A percentile compares a stretch with the other conserved stretches of the same genome.
These are phyloP conservation scores for Anthostomella pinea DNA, from an alignment of 2,329 filamentous ascomycete species.

Conservation along the genomic window DNA sequence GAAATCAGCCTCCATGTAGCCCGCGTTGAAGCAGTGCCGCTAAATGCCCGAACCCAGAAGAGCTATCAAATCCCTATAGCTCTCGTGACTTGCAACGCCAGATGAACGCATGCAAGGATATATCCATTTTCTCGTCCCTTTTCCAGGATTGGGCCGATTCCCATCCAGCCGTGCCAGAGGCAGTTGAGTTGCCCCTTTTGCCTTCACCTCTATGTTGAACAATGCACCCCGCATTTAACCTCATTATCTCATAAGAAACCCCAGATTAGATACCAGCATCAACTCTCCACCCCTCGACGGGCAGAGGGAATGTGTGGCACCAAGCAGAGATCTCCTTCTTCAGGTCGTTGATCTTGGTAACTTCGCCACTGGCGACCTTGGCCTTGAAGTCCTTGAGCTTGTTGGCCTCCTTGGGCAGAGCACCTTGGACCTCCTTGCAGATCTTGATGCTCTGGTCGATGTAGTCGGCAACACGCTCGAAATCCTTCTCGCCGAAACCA, in stretches of 20 bases:
- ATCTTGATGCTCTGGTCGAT: slow-evolving; percentile 88
- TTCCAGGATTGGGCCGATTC: slow-evolving; percentile 21
- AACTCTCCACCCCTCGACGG: slow-evolving; percentile 69
- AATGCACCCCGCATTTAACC: slow-evolving; percentile 15
- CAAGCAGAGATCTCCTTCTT: slow-evolving; percentile 87
- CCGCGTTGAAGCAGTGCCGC: slow-evolving; percentile 41
- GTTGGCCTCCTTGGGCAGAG: slow-evolving; percentile 93
- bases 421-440: slow-evolving; percentile 80
- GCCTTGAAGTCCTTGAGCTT: slow-evolving; percentile 99
- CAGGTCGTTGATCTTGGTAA: slow-evolving; percentile 78
- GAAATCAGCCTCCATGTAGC: slow-evolving; percentile 19
- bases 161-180: slow-evolving; percentile 24
- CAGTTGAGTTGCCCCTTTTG: slow-evolving; percentile 32
- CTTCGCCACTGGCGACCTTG: slow-evolving; percentile 76
- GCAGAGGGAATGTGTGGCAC: slow-evolving; percentile 89
- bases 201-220: slow-evolving; percentile 30
- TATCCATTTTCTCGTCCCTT: slow-evolving; percentile 23
- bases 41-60: slow-evolving; percentile 27
- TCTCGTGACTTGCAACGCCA: slow-evolving; percentile 32
- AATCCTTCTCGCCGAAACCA: slow-evolving; percentile 89
- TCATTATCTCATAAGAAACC: slow-evolving; percentile 9
- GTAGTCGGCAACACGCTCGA: slow-evolving; percentile 84
- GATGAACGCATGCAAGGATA: slow-evolving; percentile 32
- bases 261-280: slow-evolving; percentile 54
- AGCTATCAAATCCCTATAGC: slow-evolving; percentile 27